Percentiles rank a stretch among this genome's conserved stretches.
Conservation (phyloP, 108 stramenopile species). For the Skeletonema tropicum region DNA sequence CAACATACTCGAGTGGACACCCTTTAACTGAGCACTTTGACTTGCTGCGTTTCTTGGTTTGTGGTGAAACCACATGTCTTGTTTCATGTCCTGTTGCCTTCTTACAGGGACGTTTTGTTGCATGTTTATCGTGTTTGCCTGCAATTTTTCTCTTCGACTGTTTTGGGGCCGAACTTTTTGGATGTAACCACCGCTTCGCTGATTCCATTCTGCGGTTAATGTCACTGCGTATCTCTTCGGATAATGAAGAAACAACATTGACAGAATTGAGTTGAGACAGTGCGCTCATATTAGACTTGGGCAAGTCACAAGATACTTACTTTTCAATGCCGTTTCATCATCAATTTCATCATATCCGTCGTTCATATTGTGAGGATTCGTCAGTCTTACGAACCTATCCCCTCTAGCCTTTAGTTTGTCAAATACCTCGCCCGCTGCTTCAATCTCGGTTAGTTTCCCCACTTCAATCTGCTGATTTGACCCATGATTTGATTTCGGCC, state of each 20-base stretch:
- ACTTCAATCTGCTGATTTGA: no score
- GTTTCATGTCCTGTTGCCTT: neutral
- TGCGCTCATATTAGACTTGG: neutral
- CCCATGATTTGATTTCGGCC: neutral
- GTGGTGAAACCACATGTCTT: neutral
- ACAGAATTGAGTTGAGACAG: neutral
- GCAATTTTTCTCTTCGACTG: neutral
- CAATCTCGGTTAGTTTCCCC: neutral
- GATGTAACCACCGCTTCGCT: neutral
- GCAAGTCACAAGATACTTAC: neutral
- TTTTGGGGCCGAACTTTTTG: neutral
- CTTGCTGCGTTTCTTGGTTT: neutral
- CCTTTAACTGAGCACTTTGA: neutral
- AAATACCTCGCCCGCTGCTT: neutral
- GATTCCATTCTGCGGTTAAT: neutral
- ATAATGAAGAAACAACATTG: neutral
- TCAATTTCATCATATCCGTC: neutral
- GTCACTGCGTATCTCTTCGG: neutral
- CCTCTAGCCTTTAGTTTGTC: neutral
- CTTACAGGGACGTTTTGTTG: neutral
- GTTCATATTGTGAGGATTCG: neutral
- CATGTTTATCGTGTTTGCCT: neutral
- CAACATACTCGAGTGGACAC: neutral
- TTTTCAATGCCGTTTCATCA: neutral
- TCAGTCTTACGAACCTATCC: neutral